These are phyloP conservation scores for Saccharomycopsis crataegensis DNA, from an alignment of 1,139 yeast genomes.

Conservation along the genomic window DNA sequence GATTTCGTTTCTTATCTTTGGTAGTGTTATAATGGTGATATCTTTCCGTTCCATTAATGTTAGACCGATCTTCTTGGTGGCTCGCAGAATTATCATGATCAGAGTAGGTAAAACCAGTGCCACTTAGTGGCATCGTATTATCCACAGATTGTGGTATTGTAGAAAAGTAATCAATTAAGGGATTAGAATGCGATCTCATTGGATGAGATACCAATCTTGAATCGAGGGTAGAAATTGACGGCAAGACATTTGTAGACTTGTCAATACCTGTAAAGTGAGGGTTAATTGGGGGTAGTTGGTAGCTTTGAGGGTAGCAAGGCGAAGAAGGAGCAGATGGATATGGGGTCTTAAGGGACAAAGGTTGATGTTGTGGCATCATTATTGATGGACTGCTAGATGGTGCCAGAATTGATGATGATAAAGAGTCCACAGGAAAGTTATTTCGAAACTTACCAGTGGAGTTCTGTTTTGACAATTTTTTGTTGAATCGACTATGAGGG, in stretches of 20 bases:
- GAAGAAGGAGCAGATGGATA: neutral
- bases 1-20: too few species aligned
- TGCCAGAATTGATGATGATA: neutral
- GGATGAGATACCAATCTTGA: too few species aligned
- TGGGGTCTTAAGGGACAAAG: neutral
- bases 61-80: too few species aligned
- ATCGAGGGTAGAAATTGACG: neutral
- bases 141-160: too few species aligned
- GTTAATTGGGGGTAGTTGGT: neutral
- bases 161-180: too few species aligned
- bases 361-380: neutral
- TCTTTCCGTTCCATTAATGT: too few species aligned
- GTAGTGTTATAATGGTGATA: too few species aligned
- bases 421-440: neutral
- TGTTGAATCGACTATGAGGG: slow-evolving; percentile 15
- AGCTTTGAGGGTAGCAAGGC: neutral
- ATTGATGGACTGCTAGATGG: neutral
- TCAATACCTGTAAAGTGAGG: neutral
- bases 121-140: too few species aligned
- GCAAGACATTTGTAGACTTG: neutral
- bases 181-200: too few species aligned
- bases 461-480: slow-evolving; percentile 4
- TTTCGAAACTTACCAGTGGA: slow-evolving; percentile 6
- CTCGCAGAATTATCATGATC: too few species aligned
- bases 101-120: too few species aligned